These are phyloP conservation scores for Crithidia expoeki DNA, from an alignment of 208 protist species.

Conservation along the genomic window DNA sequence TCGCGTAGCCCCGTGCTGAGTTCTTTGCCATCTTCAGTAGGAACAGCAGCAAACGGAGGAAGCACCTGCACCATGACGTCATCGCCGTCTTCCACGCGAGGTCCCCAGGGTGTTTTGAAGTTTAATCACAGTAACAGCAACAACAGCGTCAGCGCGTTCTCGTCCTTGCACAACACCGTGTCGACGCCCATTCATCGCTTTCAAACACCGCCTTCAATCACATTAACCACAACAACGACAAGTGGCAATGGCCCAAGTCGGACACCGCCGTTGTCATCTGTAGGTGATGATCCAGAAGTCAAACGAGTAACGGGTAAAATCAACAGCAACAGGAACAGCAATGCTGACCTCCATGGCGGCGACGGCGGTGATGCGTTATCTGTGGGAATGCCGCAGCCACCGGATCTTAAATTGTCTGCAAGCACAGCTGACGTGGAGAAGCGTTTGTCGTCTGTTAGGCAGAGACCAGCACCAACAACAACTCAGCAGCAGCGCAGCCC, in stretches of 20 bases:
- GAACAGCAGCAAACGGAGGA: no score
- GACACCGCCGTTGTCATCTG: slow-evolving; percentile 1
- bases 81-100: background rate
- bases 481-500: background rate
- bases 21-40: background rate
- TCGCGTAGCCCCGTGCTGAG: slow-evolving; percentile 21
- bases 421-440: slow-evolving; percentile 30
- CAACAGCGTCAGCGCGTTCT: background rate
- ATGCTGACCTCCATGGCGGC: background rate
- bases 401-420: slow-evolving; percentile 27
- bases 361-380: no score
- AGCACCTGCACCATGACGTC: background rate
- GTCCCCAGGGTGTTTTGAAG: background rate
- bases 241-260: background rate
- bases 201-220: background rate
- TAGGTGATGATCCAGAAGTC: background rate
- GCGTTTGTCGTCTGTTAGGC: background rate
- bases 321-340: background rate
- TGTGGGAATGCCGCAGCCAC: slow-evolving; percentile 5
- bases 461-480: background rate
- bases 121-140: background rate
- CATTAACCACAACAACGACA: background rate
- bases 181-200: slow-evolving; percentile 20
- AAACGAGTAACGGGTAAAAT: background rate
- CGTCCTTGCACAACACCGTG: slow-evolving; percentile 21